Evolutionary conservation across 2,329 filamentous ascomycete genomes (phyloP).

Genomic region (Fusarium pseudoanthophilum): DNA sequence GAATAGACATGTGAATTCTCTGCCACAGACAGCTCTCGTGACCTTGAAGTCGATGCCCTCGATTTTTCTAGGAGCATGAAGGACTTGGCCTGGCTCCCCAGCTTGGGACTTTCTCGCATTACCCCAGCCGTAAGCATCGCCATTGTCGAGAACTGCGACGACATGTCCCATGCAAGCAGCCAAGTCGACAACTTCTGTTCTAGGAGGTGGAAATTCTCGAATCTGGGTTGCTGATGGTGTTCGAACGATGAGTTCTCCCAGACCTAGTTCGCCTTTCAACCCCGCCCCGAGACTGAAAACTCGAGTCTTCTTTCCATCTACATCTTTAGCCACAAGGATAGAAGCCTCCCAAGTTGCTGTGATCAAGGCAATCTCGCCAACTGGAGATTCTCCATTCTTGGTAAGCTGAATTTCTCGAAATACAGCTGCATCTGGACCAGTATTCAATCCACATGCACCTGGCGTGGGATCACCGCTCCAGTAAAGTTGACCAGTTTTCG

Average conservation of each 20-base stretch:
- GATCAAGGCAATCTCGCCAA: conserved; percentile 55
- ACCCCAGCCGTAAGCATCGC: conserved; percentile 88
- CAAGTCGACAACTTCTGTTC: conserved; percentile 69
- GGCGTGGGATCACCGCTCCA: conserved; percentile 70
- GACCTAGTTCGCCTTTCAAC: conserved; percentile 77
- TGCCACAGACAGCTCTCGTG: conserved; percentile 76
- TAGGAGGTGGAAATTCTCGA: conserved; percentile 71
- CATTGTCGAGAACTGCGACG: conserved; percentile 77
- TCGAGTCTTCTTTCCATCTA: conserved; percentile 54
- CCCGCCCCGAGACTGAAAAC: conserved; percentile 75
- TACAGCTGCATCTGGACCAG: conserved; percentile 46
- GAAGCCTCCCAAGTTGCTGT: conserved; percentile 85
- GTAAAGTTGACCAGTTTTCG: conserved; percentile 67
- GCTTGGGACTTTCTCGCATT: conserved; percentile 87
- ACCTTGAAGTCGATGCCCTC: conserved; percentile 69
- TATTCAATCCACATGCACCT: conserved; percentile 64
- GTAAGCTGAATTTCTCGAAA: conserved; percentile 55
- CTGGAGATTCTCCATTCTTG: conserved; percentile 41
- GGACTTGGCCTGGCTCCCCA: conserved; percentile 65
- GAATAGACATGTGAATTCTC: conserved; percentile 85
- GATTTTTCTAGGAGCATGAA: conserved; percentile 72
- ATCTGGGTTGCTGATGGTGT: conserved; percentile 62
- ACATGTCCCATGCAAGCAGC: conserved; percentile 82
- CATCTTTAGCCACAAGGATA: conserved; percentile 65
- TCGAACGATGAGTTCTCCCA: conserved; percentile 64